Percentiles rank a stretch among this genome's conserved stretches.
Evolutionary conservation across 257 asterid species (phyloP).

Genomic region (Plantago elongata): DNA sequence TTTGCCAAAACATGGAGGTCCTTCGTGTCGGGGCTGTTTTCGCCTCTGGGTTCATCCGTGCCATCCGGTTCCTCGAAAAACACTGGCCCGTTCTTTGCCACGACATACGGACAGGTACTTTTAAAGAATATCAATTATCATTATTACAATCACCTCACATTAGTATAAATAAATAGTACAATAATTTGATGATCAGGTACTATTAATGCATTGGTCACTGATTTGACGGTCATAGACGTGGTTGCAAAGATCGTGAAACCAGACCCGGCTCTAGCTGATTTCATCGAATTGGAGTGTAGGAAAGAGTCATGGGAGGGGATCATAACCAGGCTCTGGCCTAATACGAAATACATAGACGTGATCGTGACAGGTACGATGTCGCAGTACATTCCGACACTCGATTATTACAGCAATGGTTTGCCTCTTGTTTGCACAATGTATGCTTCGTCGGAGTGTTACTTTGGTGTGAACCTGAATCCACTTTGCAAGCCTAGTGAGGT

Average conservation of each 20-base stretch:
- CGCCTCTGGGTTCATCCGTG: conserved; percentile 90
- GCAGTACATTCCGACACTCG: conserved; percentile 83
- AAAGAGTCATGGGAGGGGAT: conserved; percentile 72
- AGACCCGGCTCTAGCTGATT: conserved; percentile 59
- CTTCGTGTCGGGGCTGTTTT: conserved; percentile 95
- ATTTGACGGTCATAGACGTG: conserved; percentile 45
- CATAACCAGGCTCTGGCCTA: conserved; percentile 80
- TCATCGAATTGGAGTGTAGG: conserved; percentile 53
- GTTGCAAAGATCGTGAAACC: conserved; percentile 50
- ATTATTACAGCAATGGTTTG: conserved; percentile 66
- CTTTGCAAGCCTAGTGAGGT: conserved; percentile 78
- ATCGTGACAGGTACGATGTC: conserved; percentile 98
- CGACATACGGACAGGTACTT: conserved; percentile 59
- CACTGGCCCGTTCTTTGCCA: conserved; percentile 64
- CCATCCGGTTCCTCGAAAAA: conserved; percentile 73
- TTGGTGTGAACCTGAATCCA: conserved; percentile 79
- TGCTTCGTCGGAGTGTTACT: conserved; percentile 88
- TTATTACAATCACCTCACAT: too few relatives aligned
- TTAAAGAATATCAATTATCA: conserved; percentile 13
- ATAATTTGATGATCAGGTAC: conserved; percentile 33
- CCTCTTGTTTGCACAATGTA: conserved; percentile 95
- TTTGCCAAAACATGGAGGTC: conserved; percentile 53
- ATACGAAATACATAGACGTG: conserved; percentile 75
- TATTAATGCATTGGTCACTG: conserved; percentile 49
- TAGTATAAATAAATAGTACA: too few relatives aligned